Conservation (phyloP, 345 rosid species). For the Eucalyptus pumila region DNA sequence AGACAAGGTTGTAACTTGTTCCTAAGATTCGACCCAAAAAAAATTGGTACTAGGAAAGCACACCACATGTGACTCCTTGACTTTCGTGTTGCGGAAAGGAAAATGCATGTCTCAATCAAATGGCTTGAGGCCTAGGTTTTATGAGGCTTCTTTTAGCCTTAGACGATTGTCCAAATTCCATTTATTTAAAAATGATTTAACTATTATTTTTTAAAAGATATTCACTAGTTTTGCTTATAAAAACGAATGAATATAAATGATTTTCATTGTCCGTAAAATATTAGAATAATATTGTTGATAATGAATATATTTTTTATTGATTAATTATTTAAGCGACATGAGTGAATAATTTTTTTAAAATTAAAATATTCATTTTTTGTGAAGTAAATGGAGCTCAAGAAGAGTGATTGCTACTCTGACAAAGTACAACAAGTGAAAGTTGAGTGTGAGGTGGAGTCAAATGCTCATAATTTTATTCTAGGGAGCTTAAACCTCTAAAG, state of each 20-base stretch:
- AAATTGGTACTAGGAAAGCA: background rate
- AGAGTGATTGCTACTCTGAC: background rate
- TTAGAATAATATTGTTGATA: background rate
- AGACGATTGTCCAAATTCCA: background rate
- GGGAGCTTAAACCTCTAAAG: background rate
- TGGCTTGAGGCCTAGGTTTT: background rate
- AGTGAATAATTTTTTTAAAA: background rate
- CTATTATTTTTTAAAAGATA: background rate
- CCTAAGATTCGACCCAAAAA: background rate
- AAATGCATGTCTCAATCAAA: background rate
- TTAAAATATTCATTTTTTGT: background rate
- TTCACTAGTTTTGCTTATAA: background rate
- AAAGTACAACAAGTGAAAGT: background rate
- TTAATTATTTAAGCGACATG: background rate
- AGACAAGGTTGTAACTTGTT: background rate
- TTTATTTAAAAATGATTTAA: background rate
- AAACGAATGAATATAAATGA: background rate
- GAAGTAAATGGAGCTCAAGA: background rate
- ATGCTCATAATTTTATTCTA: background rate
- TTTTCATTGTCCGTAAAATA: background rate
- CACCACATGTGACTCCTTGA: background rate
- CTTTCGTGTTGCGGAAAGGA: background rate
- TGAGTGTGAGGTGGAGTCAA: background rate
- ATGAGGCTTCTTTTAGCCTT: background rate
- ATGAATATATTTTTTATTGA: background rate